Evolutionary conservation across 768 basidiomycete species (phyloP), one percentile per base, ranked within the genome.

Genomic region (Leccinum arenicola): DNA sequence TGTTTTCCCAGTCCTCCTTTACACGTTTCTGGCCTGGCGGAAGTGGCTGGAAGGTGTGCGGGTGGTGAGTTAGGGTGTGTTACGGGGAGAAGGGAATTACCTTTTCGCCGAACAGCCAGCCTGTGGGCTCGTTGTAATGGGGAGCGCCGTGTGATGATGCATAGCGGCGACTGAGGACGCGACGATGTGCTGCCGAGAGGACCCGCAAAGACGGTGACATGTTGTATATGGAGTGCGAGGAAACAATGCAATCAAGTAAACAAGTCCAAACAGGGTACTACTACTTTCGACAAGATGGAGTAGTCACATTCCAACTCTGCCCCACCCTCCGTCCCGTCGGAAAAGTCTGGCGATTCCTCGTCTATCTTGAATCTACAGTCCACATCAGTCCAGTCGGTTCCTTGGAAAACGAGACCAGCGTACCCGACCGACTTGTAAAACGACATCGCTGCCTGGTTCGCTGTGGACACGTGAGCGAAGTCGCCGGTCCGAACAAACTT

Each of bases 101-200:
- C 84, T 91, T 91, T 79, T 97, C 95, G 63, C 87, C 88, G 63
- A 96, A 96, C 60, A 97, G 72, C 73, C 84, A 88, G 29, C 94
- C 94, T 7, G 87, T 85, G 45, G 94, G 94, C 62, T 94, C 91
- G 70, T 97, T 95, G 74, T 86, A 95, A 55, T 88, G 86, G 11
- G 92, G 89, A 25, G 88, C 86, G 54, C 84, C 89, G 66, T 89
- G 87, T 12, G 89, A 91, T 12, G 89, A 91, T 29, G 86, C 87
- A 70, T 81, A 82, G 6, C 86, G 82, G 64, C 74, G 78, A 55
- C 58, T 62, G 6, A 67, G 57, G n/a, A 58, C 52, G 33, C 76
- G 65, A 50, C 64, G 60, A 40, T 71, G 63, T 17, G 25, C 49
- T 50, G 51, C 48, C 35, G 60, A 48, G 59, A 72, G 60, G 23